Evolutionary conservation across 495 filamentous ascomycete species (phyloP).

Genomic region (Rusavskia elegans): DNA sequence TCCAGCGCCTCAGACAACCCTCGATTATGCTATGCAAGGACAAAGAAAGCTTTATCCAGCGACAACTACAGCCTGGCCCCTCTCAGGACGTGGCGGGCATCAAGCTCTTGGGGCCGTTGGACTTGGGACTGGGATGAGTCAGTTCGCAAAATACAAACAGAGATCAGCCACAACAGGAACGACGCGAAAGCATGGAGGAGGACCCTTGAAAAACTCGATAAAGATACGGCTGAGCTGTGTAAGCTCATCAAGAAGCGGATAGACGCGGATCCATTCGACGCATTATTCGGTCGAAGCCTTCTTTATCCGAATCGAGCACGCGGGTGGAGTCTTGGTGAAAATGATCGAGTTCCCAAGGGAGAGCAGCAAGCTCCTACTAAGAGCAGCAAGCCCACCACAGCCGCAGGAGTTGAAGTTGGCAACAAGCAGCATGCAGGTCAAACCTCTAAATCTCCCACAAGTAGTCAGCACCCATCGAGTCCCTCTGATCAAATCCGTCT

Average conservation of each 20-base stretch:
- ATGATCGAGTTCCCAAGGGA: background rate
- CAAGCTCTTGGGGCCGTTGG: background rate
- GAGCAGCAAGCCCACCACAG: conserved; percentile 2
- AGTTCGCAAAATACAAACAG: background rate
- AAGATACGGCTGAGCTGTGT: background rate
- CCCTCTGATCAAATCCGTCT: background rate
- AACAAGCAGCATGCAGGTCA: background rate
- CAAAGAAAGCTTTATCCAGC: too few species aligned
- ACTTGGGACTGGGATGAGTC: background rate
- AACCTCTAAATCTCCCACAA: too few species aligned
- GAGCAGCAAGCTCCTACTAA: background rate
- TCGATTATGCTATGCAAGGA: too few species aligned
- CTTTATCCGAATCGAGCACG: background rate
- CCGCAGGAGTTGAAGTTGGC: background rate
- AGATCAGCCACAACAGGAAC: background rate
- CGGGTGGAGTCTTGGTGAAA: conserved; percentile 5
- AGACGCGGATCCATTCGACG: conserved; percentile 24
- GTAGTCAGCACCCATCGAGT: background rate
- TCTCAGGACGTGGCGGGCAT: background rate
- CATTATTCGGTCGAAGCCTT: conserved; percentile 23
- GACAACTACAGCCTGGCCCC: too few species aligned
- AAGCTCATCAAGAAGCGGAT: conserved; percentile 18
- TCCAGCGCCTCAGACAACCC: background rate
- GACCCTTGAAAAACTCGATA: background rate
- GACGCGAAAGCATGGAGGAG: background rate